Base-by-base conservation (phyloP, 306 rosid species). In the Glycyrrhiza uralensis region DNA sequence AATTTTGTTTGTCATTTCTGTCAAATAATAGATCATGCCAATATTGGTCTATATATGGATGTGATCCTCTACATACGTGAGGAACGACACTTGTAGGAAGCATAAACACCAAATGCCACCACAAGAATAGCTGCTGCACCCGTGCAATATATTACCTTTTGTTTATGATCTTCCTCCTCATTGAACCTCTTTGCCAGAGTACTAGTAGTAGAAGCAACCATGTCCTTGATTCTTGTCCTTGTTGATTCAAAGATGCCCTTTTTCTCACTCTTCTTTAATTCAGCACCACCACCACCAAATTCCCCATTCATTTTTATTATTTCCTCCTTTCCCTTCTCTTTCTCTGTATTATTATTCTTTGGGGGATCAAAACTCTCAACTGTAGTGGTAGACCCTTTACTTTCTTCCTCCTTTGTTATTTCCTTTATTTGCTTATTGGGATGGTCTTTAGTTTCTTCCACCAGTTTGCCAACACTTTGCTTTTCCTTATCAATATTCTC, bases 91-190 rank as follows among this genome's bases (percentile, higher is more conserved):
- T 75, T 80, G 58, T 51, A 80, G 56, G 80, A 32, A n/a, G 69
- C 80, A 75, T 69, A 80, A 69, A 75, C 38, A 33, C 80, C 77
- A 2, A 80, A 32, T 2, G 63, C 68, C 56, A 62, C 56, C 17
- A 60, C 84, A 5, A 75, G 10, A 42, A 69, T 59, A n/a, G n/a
- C n/a, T 17, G 80, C 69, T 1, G 77, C 77, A 62, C 80, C 56
- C 36, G 38, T 23, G 54, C n/a, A n/a, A n/a, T 55, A 80, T 33
- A 75, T 33, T 2, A 75, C 35, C 80, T 22, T 80, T 41, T 62
- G 77, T 17, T 33, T 80, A 41, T n/a, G n/a, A n/a, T n/a, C n/a
- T n/a, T 80, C 84, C 54, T 68, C 80, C 50, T 74, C 83, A 17
- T 18, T 61, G 59, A 80, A 39, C 55, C 59, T 74, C 23, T 39